Percentiles rank a stretch among this genome's conserved stretches.
These are phyloP conservation scores for Fusarium sp. DNA, from an alignment of 2,329 filamentous ascomycete genomes.

Conservation along the genomic window DNA sequence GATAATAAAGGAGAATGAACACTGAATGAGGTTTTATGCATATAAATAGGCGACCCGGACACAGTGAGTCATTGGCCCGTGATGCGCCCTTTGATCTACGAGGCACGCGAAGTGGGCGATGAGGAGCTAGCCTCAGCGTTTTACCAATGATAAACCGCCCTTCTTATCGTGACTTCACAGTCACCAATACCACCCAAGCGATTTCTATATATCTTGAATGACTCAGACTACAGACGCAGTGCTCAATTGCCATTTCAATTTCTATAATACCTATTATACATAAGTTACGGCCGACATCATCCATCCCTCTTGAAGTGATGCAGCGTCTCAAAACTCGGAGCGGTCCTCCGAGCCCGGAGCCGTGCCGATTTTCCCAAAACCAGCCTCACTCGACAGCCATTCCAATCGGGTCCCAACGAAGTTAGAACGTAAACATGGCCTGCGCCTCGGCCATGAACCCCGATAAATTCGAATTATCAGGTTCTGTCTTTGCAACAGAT, in stretches of 20 bases:
- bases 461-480: background rate
- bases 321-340: background rate
- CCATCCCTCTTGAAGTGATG: fast-evolving
- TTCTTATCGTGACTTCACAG: fast-evolving
- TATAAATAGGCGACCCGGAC: background rate
- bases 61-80: background rate
- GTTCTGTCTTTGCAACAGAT: background rate
- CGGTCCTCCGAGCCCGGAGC: background rate
- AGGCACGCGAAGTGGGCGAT: background rate
- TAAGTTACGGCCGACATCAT: fast-evolving
- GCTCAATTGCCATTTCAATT: fast-evolving
- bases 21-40: fast-evolving
- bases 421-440: background rate
- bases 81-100: background rate
- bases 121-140: background rate
- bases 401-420: fast-evolving
- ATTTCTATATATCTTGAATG: fast-evolving
- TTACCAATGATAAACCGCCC: background rate
- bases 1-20: fast-evolving
- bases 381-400: background rate
- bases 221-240: background rate
- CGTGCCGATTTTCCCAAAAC: background rate
- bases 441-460: background rate
- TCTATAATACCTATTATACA: background rate
- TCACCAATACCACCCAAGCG: fast-evolving